Evolutionary conservation across 176 grass and related monocot genomes (phyloP).

Genomic region (Carex cristatella): DNA sequence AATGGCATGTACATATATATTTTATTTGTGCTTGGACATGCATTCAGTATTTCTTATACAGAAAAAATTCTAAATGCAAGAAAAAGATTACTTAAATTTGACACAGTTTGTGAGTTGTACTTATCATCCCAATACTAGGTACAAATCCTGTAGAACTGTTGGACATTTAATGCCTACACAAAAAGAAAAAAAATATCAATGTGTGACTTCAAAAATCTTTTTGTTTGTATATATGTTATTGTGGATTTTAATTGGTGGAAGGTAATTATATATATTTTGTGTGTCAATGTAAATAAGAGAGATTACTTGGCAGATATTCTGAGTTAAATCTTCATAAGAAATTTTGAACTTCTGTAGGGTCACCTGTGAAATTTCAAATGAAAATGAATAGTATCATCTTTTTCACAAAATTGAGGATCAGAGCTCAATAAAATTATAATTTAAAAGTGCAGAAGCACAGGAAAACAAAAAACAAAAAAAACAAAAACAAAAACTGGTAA

Average conservation of each 20-base stretch:
- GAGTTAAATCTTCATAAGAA: slow-evolving; percentile 78
- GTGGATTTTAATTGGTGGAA: neutral
- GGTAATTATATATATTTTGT: neutral
- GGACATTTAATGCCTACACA: slow-evolving; percentile 73
- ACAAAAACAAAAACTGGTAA: neutral
- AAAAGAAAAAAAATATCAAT: slow-evolving; percentile 11
- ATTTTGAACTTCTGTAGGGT: slow-evolving; percentile 94
- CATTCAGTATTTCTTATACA: too few species aligned
- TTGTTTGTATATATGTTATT: neutral
- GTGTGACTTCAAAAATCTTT: neutral
- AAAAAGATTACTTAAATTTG: slow-evolving; percentile 38
- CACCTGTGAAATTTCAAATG: slow-evolving; percentile 44
- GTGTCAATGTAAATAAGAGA: neutral
- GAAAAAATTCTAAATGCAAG: neutral
- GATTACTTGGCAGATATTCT: slow-evolving; percentile 74
- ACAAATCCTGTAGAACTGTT: slow-evolving; percentile 93
- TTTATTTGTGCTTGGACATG: too few species aligned
- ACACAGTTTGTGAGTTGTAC: slow-evolving; percentile 83
- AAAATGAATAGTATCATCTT: slow-evolving; percentile 22
- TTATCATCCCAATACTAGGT: slow-evolving; percentile 97
- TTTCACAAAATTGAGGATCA: slow-evolving; percentile 6
- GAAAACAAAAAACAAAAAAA: neutral
- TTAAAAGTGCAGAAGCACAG: neutral
- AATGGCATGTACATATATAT: too few species aligned
- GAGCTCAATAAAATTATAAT: slow-evolving; percentile 3